Evolutionary conservation across 148 eudicot species (phyloP).

Genomic region (Diospyros lotus): DNA sequence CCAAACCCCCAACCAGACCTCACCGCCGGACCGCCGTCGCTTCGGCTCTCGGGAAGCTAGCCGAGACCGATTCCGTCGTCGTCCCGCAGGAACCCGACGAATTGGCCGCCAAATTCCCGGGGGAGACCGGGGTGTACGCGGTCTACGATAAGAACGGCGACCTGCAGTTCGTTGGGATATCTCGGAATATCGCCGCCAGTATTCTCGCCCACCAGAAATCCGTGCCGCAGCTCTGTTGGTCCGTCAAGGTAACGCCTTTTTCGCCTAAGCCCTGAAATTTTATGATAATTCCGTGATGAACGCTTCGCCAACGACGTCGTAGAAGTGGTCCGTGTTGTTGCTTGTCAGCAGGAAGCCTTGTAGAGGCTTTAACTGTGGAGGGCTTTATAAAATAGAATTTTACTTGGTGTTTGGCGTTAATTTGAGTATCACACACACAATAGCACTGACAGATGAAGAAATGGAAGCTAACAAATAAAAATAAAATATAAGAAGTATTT

Average conservation of each 20-base stretch:
- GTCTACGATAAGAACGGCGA: conserved; percentile 49
- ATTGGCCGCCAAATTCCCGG: conserved; percentile 28
- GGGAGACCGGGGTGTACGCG: conserved; percentile 73
- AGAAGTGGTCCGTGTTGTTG: too few relatives aligned
- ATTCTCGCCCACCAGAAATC: conserved; percentile 48
- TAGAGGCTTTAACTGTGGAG: background rate
- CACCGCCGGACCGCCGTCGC: conserved; percentile 25
- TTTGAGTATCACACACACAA: background rate
- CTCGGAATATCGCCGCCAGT: conserved; percentile 65
- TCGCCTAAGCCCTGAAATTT: background rate
- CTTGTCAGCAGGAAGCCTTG: too few relatives aligned
- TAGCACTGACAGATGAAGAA: background rate
- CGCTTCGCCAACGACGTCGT: background rate
- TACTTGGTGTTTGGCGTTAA: background rate
- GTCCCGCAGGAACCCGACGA: conserved; percentile 31
- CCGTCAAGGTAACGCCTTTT: conserved; percentile 58
- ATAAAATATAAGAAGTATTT: background rate
- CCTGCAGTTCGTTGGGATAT: conserved; percentile 86
- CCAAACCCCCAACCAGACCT: conserved; percentile 19
- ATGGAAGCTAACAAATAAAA: background rate
- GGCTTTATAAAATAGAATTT: background rate
- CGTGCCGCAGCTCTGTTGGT: conserved; percentile 71
- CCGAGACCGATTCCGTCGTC: conserved; percentile 35
- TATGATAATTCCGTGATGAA: background rate
- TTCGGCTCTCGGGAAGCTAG: conserved; percentile 47